Evolutionary conservation across 164 flowering plant genomes (phyloP).

Genomic region (Amborella trichopoda): DNA sequence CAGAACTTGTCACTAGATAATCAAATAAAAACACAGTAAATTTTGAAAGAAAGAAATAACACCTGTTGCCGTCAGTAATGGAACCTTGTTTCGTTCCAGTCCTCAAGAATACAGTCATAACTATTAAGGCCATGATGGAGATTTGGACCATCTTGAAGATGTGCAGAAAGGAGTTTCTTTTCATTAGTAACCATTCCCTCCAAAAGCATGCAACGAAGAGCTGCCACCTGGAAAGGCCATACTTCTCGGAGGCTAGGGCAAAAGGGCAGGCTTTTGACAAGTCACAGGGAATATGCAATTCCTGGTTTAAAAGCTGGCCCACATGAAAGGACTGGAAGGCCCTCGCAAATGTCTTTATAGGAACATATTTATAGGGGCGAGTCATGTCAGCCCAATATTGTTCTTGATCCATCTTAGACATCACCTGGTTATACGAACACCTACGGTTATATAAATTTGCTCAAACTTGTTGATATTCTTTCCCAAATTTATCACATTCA

Average conservation of each 20-base stretch:
- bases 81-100: slow-evolving; percentile 13
- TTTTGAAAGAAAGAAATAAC: no score
- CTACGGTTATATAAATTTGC: no score
- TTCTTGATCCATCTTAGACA: slow-evolving; percentile 32
- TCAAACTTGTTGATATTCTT: no score
- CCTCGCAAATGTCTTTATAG: slow-evolving; percentile 27
- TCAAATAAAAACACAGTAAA: no score
- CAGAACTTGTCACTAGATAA: no score
- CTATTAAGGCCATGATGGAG: slow-evolving; percentile 52
- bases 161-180: slow-evolving; percentile 41
- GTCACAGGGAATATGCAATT: slow-evolving; percentile 49
- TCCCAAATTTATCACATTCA: no score
- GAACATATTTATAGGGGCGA: slow-evolving; percentile 18
- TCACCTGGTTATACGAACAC: slow-evolving; percentile 27
- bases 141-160: slow-evolving; percentile 62
- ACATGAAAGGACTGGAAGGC: slow-evolving; percentile 40
- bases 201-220: slow-evolving; percentile 63
- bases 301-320: slow-evolving; percentile 32
- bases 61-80: slow-evolving; percentile 11
- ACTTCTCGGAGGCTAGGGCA: slow-evolving; percentile 51
- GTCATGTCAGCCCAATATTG: slow-evolving; percentile 30
- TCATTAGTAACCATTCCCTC: slow-evolving; percentile 46
- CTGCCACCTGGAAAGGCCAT: slow-evolving; percentile 55
- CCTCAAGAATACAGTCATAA: slow-evolving; percentile 29
- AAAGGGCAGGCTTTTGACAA: slow-evolving; percentile 41